phyloP scores from a whole-genome alignment of 2,329 filamentous ascomycete genomes.

The Rutstroemia sydowiana region DNA sequence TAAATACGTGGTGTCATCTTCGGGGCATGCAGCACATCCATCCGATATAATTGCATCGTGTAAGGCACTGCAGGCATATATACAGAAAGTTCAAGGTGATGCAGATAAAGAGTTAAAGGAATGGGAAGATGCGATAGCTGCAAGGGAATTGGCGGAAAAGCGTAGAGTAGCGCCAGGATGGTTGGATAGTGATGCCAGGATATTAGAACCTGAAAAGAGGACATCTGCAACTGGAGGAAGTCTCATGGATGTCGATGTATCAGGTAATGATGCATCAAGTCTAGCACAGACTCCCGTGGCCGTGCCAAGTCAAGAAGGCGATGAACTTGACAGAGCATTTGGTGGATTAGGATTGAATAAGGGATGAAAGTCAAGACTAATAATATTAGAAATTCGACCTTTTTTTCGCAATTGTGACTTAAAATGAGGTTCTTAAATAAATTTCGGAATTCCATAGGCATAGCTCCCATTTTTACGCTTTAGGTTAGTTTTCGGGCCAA shows the following conservation, averaged over 20 bases:
- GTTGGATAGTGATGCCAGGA: slow-evolving; percentile 64
- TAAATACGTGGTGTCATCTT: slow-evolving; percentile 69
- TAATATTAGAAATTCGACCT: not conserved
- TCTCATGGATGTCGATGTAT: slow-evolving; percentile 29
- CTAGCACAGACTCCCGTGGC: slow-evolving; percentile 31
- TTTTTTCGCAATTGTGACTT: not conserved
- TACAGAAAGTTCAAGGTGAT: slow-evolving; percentile 60
- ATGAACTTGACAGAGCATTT: slow-evolving; percentile 47
- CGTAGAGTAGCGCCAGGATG: slow-evolving; percentile 71
- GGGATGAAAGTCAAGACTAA: slow-evolving; percentile 5
- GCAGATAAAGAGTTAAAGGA: slow-evolving; percentile 59
- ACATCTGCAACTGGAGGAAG: slow-evolving; percentile 10
- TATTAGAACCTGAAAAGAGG: slow-evolving; percentile 60
- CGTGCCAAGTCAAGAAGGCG: slow-evolving; percentile 38
- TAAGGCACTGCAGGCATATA: slow-evolving; percentile 66
- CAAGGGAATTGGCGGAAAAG: slow-evolving; percentile 70
- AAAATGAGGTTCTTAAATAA: slow-evolving; percentile 1
- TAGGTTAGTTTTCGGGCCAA: slow-evolving; percentile 7
- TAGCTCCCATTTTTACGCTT: slow-evolving; percentile 1
- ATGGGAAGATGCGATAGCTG: slow-evolving; percentile 61
- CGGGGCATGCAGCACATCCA: slow-evolving; percentile 78
- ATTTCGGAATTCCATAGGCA: not conserved
- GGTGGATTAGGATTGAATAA: slow-evolving; percentile 37
- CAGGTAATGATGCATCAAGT: slow-evolving; percentile 26
- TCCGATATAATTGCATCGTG: slow-evolving; percentile 81